Evolutionary conservation across 768 basidiomycete genomes (phyloP).

Genomic region (Sutorius australiensis): DNA sequence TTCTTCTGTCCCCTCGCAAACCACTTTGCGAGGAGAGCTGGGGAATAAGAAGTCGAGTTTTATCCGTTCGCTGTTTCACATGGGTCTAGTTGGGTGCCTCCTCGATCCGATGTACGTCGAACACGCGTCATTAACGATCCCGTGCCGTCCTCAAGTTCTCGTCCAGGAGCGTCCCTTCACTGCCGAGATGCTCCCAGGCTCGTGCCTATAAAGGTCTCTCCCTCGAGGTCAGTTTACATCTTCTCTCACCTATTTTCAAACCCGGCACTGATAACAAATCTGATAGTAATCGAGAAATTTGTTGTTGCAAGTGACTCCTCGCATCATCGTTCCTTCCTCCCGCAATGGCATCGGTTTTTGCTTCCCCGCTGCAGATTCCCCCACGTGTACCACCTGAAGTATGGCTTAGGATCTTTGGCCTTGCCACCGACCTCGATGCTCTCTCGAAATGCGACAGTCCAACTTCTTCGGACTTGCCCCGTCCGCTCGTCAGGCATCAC

Average conservation of each 20-base stretch:
- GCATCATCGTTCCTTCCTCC: not conserved
- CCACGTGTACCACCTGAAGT: slow-evolving; percentile 26
- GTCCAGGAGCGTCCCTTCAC: not conserved
- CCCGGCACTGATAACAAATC: not conserved
- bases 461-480: slow-evolving; percentile 19
- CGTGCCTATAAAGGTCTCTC: slow-evolving; percentile 8
- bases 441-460: slow-evolving; percentile 10
- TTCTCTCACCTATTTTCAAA: slow-evolving; percentile 2
- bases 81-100: not conserved
- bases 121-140: not conserved
- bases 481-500: slow-evolving; percentile 10
- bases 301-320: not conserved
- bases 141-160: not conserved
- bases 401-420: slow-evolving; percentile 26
- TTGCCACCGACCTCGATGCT: slow-evolving; percentile 14
- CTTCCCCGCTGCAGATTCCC: not conserved
- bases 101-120: not conserved
- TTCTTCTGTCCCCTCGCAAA: not conserved
- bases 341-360: slow-evolving; percentile 11
- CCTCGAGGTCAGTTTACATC: not conserved
- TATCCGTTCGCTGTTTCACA: not conserved
- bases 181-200: slow-evolving; percentile 16
- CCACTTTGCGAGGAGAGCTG: not conserved
- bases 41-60: not conserved
- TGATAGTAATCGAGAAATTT: not conserved